Conservation (phyloP, 2,329 filamentous ascomycete species). For the Pestalotiopsis sp. region DNA sequence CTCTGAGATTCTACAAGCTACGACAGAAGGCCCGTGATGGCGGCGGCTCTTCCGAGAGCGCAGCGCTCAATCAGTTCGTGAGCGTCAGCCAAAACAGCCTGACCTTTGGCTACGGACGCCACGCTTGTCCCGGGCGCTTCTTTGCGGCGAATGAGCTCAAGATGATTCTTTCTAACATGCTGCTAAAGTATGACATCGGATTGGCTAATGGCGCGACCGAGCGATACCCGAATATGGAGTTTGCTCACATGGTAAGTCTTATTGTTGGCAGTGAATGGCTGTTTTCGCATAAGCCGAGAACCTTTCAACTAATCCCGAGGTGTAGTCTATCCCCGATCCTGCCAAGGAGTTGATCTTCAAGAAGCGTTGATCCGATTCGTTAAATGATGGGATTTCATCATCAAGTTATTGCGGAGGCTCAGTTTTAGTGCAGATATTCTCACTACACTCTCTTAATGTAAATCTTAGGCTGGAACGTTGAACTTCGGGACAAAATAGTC, state of each 20-base stretch:
- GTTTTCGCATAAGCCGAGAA: not conserved
- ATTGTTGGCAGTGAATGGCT: not conserved
- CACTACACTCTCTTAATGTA: not conserved
- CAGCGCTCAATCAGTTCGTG: conserved; percentile 41
- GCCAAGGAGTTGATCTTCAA: conserved; percentile 7
- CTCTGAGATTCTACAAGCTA: conserved; percentile 31
- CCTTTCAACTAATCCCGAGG: not conserved
- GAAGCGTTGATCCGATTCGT: not conserved
- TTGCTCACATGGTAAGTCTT: conserved; percentile 12
- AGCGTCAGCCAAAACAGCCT: conserved; percentile 34
- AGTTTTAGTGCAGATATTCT: not conserved
- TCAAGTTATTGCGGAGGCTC: not conserved
- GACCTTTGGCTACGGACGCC: conserved; percentile 42
- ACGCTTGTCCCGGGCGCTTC: conserved; percentile 28
- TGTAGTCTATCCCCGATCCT: conserved; percentile 4
- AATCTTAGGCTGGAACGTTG: no score
- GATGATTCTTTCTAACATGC: not conserved
- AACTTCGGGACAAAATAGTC: no score
- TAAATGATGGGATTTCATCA: not conserved
- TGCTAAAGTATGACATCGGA: conserved; percentile 1
- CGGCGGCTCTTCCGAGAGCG: conserved; percentile 27
- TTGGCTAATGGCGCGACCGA: not conserved
- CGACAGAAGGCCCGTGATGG: conserved; percentile 23
- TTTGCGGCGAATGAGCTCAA: conserved; percentile 9
- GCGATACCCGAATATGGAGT: conserved; percentile 7